These are phyloP conservation scores for Raphanus sativus DNA, from an alignment of 345 rosid species.

Conservation along the genomic window DNA sequence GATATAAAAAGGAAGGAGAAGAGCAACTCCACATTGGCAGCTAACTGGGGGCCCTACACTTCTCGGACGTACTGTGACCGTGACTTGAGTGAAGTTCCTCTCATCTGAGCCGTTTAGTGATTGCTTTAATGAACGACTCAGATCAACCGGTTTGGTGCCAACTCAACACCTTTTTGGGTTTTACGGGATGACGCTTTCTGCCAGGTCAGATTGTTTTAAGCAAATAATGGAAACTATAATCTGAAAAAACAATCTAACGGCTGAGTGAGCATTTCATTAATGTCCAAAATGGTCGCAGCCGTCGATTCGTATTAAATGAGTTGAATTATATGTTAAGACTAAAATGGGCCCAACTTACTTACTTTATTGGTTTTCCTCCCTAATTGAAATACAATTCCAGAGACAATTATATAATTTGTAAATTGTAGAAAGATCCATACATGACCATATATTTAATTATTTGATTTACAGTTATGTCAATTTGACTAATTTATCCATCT, in stretches of 20 bases:
- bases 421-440: slow-evolving; percentile 9
- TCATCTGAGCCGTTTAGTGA: slow-evolving; percentile 41
- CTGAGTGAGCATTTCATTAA: not conserved
- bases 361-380: slow-evolving; percentile 29
- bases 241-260: slow-evolving; percentile 46
- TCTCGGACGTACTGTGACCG: slow-evolving; percentile 84
- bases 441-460: slow-evolving; percentile 1
- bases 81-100: slow-evolving; percentile 48
- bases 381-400: not conserved
- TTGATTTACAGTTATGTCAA: slow-evolving; percentile 7
- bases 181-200: slow-evolving; percentile 41
- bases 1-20: not conserved
- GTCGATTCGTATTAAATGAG: slow-evolving; percentile 23
- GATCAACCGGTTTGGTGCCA: slow-evolving; percentile 59
- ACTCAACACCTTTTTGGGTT: slow-evolving; percentile 45
- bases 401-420: not conserved
- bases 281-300: slow-evolving; percentile 30
- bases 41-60: slow-evolving; percentile 53
- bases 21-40: slow-evolving; percentile 59
- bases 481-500: slow-evolving; percentile 11
- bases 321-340: slow-evolving; percentile 27
- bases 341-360: slow-evolving; percentile 39
- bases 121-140: slow-evolving; percentile 25
- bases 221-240: not conserved
- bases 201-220: slow-evolving; percentile 54